Percentiles rank a stretch among this genome's conserved stretches.
These are phyloP conservation scores for Zymoseptoria passerinii DNA, from an alignment of 2,329 filamentous ascomycete species.

Conservation along the genomic window DNA sequence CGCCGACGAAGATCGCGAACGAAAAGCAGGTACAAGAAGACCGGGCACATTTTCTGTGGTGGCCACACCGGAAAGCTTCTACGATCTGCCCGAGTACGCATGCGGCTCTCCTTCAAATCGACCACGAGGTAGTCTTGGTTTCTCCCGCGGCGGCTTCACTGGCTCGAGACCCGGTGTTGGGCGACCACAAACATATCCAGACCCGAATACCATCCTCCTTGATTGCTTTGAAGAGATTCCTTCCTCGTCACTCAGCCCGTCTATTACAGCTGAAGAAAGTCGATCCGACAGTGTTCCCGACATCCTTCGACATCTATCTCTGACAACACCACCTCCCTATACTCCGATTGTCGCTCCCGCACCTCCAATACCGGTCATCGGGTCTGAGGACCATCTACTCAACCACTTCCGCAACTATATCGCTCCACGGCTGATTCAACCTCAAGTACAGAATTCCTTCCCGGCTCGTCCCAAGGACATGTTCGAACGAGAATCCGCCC, in stretches of 20 bases:
- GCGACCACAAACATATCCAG: constrained; percentile 14
- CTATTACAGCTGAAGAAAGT: constrained; percentile 1
- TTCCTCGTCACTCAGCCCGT: constrained; percentile 5
- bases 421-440: constrained; percentile 19
- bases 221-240: constrained; percentile 42
- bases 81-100: constrained; percentile 44
- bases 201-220: constrained; percentile 45
- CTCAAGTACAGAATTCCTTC: constrained; percentile 7
- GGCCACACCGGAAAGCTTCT: constrained; percentile 48
- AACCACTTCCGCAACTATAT: constrained; percentile 24
- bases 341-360: constrained; percentile 6
- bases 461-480: constrained; percentile 20
- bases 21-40: constrained; percentile 43
- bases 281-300: constrained; percentile 17
- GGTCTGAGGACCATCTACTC: constrained; percentile 17
- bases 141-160: constrained; percentile 6
- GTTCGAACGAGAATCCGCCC: constrained; percentile 34
- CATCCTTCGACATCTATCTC: constrained; percentile 15
- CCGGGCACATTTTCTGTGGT: constrained; percentile 51
- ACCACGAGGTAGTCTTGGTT: constrained; percentile 24
- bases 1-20: constrained; percentile 51
- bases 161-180: constrained; percentile 4
- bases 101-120: constrained; percentile 21
- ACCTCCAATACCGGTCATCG: constrained; percentile 7
- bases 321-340: constrained; percentile 17